phyloP scores from a whole-genome alignment of 2,329 filamentous ascomycete genomes.

The Fusarium sp. region DNA sequence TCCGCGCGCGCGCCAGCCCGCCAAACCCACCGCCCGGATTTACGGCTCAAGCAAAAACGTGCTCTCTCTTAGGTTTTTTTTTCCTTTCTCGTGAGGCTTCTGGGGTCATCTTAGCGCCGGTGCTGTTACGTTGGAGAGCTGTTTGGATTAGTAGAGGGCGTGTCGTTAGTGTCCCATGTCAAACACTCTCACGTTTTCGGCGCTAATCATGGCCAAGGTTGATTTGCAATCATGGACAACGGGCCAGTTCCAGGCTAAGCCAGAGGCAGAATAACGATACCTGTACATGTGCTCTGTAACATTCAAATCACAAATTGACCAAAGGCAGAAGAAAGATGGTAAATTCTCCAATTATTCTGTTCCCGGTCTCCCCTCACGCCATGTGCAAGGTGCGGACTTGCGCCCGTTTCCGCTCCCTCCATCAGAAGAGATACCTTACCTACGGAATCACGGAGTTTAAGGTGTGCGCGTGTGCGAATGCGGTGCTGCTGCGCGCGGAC shows the following conservation, averaged over 20 bases:
- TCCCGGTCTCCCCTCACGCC: neutral
- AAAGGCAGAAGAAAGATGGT: neutral
- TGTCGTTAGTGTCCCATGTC: constrained; percentile 12
- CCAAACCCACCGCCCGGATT: constrained; percentile 34
- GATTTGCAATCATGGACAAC: constrained; percentile 30
- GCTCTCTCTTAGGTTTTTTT: neutral
- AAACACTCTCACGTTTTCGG: neutral
- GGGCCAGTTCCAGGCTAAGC: neutral
- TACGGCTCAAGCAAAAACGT: constrained; percentile 34
- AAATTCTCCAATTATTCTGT: neutral
- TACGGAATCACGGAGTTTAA: constrained; percentile 3
- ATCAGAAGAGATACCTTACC: neutral
- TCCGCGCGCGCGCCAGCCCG: neutral
- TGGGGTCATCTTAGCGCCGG: neutral
- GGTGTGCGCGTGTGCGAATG: constrained; percentile 1
- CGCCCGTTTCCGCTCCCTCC: neutral
- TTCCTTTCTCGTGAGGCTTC: neutral
- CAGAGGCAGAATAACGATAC: neutral
- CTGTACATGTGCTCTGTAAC: neutral
- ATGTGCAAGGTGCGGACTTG: neutral
- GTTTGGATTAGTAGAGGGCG: constrained; percentile 11
- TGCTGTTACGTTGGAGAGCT: neutral
- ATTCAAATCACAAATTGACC: neutral
- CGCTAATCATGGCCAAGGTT: constrained; percentile 10
- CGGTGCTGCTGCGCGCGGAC: neutral